Conservation (phyloP, 169 alveolate species). For the Plasmodium inui region DNA sequence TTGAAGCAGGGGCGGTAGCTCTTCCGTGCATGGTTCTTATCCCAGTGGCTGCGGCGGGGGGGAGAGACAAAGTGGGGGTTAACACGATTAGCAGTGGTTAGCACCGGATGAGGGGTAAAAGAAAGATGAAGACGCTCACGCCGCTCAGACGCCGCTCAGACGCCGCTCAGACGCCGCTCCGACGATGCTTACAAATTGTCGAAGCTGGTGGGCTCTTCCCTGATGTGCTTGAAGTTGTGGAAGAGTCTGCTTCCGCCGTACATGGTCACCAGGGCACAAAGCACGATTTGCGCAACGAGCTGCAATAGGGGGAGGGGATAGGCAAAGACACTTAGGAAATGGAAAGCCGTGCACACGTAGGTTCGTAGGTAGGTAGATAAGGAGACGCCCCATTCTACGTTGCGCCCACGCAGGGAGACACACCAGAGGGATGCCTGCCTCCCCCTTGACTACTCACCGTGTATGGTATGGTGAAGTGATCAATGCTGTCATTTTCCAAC, state of each 20-base stretch:
- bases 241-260: slow-evolving; percentile 69
- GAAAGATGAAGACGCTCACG: not conserved
- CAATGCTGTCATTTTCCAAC: slow-evolving; percentile 40
- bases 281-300: slow-evolving; percentile 43
- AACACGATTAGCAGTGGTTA: not conserved
- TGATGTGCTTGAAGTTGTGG: slow-evolving; percentile 22
- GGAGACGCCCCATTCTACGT: not conserved
- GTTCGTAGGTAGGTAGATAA: not conserved
- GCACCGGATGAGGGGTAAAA: not conserved
- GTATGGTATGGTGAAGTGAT: slow-evolving; percentile 27
- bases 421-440: not conserved
- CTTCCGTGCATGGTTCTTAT: slow-evolving; percentile 28
- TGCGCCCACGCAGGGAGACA: not conserved
- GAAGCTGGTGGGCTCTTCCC: not conserved
- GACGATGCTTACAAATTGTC: slow-evolving; percentile 7
- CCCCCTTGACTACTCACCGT: not conserved
- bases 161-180: not conserved
- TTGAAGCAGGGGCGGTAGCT: slow-evolving; percentile 30
- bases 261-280: slow-evolving; percentile 53
- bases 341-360: not conserved
- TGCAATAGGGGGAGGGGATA: not conserved
- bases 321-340: not conserved
- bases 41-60: slow-evolving; percentile 31
- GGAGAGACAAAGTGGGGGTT: not conserved
- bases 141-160: not conserved